Percentiles rank a stretch among this genome's conserved stretches.
These are phyloP conservation scores for Ajuga chamaepitys DNA, from an alignment of 257 asterid species.

Conservation along the genomic window DNA sequence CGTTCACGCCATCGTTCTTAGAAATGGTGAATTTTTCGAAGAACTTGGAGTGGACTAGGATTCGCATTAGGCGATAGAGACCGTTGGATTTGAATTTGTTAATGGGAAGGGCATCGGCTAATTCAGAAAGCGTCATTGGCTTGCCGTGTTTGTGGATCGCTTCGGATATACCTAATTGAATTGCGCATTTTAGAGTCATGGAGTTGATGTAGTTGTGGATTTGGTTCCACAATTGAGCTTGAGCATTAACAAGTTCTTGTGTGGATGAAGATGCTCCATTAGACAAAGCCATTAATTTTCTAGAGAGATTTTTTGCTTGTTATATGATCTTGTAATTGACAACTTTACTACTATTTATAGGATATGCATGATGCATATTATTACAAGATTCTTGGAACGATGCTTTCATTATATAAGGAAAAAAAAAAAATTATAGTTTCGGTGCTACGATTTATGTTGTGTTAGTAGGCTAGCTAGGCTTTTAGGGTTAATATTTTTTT, in stretches of 20 bases:
- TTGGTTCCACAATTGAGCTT: constrained; percentile 12
- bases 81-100: background rate
- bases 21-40: background rate
- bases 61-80: background rate
- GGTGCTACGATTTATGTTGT: too few species aligned
- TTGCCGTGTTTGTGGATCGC: constrained; percentile 7
- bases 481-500: too few species aligned
- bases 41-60: constrained; percentile 9
- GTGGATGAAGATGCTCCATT: background rate
- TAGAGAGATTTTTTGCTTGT: background rate
- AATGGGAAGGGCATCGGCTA: background rate
- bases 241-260: constrained; percentile 12
- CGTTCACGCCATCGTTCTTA: background rate
- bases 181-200: constrained; percentile 8
- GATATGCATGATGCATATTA: too few species aligned
- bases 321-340: too few species aligned
- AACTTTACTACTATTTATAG: too few species aligned
- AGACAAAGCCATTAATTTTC: background rate
- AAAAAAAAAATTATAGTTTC: too few species aligned
- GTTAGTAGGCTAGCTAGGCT: too few species aligned
- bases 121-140: background rate
- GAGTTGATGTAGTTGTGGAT: background rate
- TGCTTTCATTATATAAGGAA: too few species aligned
- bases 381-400: too few species aligned
- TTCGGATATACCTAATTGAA: constrained; percentile 13